Evolutionary conservation across 805 yeast genomes (phyloP), one percentile per base, ranked within the genome.

Genomic region (Ogataea trehaloabstinens): DNA sequence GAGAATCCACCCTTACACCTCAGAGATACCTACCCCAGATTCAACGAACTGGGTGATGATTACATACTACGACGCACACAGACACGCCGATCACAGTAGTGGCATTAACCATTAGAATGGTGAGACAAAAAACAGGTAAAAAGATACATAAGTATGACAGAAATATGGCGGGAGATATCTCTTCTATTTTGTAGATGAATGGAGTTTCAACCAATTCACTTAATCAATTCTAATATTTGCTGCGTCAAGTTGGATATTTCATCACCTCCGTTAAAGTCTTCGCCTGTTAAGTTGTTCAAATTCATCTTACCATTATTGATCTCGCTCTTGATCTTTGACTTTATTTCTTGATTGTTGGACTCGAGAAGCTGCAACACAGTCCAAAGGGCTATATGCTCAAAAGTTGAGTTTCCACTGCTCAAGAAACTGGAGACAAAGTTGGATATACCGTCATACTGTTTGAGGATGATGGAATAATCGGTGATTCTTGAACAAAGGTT

Each of bases 301-400:
- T 61, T 60, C 42, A 64, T 55, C 17, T 52, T 55, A 19, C 61
- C 64, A 30, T 38, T 47, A 38, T 55, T 56, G 34, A 64, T 60
- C 40, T 61, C 66, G 33, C 38, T 45, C 34, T 63, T 64, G 16
- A 64, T 51, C 38, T 48, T 58, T 4, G 52, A 44, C 46, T 71
- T 73, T 53, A 84, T 70, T 56, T 80, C 80, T 37, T 63, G 61
- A 56, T 89, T 85, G 52, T 84, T 86, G 44, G 95, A 81, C 64
- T 93, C 99, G 49, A 93, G 74, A 48, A 93, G 73, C 66, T 93
- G 99, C 51, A 91, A 72, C 50, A 90, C 83, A 31, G 96, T 91
- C 99, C 99, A 93, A 44, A 90, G 76, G 1, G 98, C 96, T 65
- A 93, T 93, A 61, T 93, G 99, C 66, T 93, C 98, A 64, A 93